Evolutionary conservation across 176 grass and related monocot species (phyloP).

Genomic region (Tillandsia fasciculata): DNA sequence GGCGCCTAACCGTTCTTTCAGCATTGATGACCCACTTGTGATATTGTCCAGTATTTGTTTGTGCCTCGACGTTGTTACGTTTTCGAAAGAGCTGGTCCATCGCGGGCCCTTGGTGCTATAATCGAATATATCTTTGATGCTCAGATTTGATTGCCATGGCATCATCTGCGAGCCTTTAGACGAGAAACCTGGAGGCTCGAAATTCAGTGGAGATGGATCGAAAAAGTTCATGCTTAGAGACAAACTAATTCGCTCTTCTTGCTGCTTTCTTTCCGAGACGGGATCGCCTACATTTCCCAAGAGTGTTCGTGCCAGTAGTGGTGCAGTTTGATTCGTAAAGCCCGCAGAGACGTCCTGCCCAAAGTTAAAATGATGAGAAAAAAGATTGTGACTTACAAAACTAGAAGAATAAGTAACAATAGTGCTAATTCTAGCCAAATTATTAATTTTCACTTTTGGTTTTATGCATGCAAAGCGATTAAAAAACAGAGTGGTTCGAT

Average conservation of each 20-base stretch:
- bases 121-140: slow-evolving; percentile 33
- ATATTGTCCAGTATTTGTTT: slow-evolving; percentile 25
- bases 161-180: slow-evolving; percentile 20
- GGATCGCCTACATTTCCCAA: slow-evolving; percentile 30
- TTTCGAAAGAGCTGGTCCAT: slow-evolving; percentile 26
- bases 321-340: background rate
- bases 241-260: slow-evolving; percentile 25
- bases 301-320: background rate
- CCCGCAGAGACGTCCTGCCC: slow-evolving; percentile 1
- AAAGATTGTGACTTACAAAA: background rate
- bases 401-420: background rate
- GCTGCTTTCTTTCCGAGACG: slow-evolving; percentile 24
- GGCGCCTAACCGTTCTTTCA: slow-evolving; percentile 28
- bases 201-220: slow-evolving; percentile 26
- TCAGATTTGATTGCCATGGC: slow-evolving; percentile 29
- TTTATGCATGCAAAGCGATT: background rate
- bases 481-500: background rate
- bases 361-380: background rate
- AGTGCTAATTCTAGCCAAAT: background rate
- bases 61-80: slow-evolving; percentile 15
- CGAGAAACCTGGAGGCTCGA: slow-evolving; percentile 10
- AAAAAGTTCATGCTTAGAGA: slow-evolving; percentile 31
- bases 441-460: too few relatives aligned
- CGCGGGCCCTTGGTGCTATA: slow-evolving; percentile 28
- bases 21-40: slow-evolving; percentile 26